Conservation (phyloP, 345 rosid species). For the Cardiospermum halicacabum region DNA sequence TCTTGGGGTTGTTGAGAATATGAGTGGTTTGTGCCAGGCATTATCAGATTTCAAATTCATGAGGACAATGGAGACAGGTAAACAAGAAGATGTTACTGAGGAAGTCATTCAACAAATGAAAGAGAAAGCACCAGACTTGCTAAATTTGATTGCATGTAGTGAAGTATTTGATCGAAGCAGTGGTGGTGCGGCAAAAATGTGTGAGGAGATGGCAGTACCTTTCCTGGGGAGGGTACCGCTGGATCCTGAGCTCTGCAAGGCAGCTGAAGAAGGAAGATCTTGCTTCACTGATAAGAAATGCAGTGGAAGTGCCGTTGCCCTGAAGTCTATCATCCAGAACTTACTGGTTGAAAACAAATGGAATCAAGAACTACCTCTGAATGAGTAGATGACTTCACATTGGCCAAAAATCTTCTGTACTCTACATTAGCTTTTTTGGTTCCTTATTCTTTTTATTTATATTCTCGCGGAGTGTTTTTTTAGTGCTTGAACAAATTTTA, state of each 20-base stretch:
- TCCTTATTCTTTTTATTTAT: neutral
- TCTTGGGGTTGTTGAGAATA: conserved; percentile 96
- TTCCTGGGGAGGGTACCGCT: conserved; percentile 89
- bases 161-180: conserved; percentile 87
- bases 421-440: too few species aligned
- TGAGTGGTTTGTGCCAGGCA: conserved; percentile 87
- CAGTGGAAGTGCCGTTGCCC: conserved; percentile 54
- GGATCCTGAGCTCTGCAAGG: conserved; percentile 82
- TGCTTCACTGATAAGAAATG: conserved; percentile 74
- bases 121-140: conserved; percentile 74
- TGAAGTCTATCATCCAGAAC: conserved; percentile 38
- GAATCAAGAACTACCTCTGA: neutral
- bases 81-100: conserved; percentile 56
- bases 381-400: conserved; percentile 8
- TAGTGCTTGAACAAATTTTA: too few species aligned
- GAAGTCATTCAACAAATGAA: conserved; percentile 41
- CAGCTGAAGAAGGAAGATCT: conserved; percentile 86
- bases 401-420: neutral
- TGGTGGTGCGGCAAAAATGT: conserved; percentile 85
- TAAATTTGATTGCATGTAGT: conserved; percentile 44
- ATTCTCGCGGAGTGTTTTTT: too few species aligned
- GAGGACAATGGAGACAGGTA: conserved; percentile 44
- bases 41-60: conserved; percentile 59
- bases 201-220: conserved; percentile 72
- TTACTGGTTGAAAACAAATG: conserved; percentile 5